Evolutionary conservation across 345 rosid genomes (phyloP).

Genomic region (Luvunga scandens): DNA sequence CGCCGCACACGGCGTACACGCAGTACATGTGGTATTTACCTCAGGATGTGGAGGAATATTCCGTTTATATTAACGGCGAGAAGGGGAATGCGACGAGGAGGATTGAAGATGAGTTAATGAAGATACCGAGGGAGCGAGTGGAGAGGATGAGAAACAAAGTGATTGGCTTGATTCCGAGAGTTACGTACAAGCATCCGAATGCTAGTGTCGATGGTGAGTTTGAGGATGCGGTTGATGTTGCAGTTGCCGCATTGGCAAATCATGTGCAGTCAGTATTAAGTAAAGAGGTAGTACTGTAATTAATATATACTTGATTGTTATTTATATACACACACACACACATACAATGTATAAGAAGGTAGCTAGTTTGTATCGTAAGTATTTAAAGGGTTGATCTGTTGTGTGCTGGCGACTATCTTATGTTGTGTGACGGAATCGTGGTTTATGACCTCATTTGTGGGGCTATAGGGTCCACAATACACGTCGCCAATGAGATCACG

Average conservation of each 20-base stretch:
- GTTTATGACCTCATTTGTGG: too few species aligned
- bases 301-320: too few species aligned
- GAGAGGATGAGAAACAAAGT: constrained; percentile 33
- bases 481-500: too few species aligned
- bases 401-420: too few species aligned
- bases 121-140: constrained; percentile 26
- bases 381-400: too few species aligned
- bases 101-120: constrained; percentile 37
- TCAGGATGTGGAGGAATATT: constrained; percentile 24
- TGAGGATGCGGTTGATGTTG: constrained; percentile 49
- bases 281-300: too few species aligned
- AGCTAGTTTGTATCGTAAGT: too few species aligned
- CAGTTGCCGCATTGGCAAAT: constrained; percentile 28
- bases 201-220: constrained; percentile 33
- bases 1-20: constrained; percentile 57
- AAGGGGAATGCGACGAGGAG: neutral
- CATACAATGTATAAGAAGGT: too few species aligned
- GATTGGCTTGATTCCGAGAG: constrained; percentile 39
- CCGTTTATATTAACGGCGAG: constrained; percentile 37
- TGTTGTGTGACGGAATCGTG: too few species aligned
- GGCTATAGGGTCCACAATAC: too few species aligned
- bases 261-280: too few species aligned
- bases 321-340: too few species aligned
- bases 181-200: constrained; percentile 53
- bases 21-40: constrained; percentile 60